phyloP scores from a whole-genome alignment of 345 rosid genomes.

The Salix purpurea region DNA sequence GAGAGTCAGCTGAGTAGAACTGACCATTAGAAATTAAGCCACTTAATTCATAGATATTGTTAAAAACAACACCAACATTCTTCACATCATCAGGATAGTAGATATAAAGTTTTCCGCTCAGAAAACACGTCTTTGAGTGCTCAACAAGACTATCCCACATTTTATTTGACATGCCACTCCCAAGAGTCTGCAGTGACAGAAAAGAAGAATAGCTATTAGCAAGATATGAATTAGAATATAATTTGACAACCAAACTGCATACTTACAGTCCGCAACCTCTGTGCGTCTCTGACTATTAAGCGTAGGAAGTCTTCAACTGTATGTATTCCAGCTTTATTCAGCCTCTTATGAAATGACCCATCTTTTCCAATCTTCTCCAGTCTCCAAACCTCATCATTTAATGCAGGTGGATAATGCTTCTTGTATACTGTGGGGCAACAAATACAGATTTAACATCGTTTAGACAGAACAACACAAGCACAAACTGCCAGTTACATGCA shows the following conservation, averaged over 20 bases:
- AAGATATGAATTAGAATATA: constrained; percentile 14
- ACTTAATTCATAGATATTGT: constrained; percentile 70
- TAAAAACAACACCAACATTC: constrained; percentile 69
- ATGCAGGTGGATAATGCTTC: constrained; percentile 93
- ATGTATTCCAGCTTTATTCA: constrained; percentile 72
- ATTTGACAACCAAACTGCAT: constrained; percentile 19
- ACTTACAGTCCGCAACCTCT: constrained; percentile 72
- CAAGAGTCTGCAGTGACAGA: constrained; percentile 64
- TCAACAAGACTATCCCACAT: constrained; percentile 96
- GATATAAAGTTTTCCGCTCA: constrained; percentile 72
- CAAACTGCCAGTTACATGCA: constrained; percentile 30
- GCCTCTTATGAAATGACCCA: constrained; percentile 92
- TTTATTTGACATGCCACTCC: constrained; percentile 98
- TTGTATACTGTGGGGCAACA: constrained; percentile 59
- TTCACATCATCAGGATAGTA: constrained; percentile 65
- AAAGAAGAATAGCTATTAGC: constrained; percentile 10
- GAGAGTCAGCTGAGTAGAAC: constrained; percentile 63
- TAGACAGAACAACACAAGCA: neutral
- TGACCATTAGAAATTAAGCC: constrained; percentile 74
- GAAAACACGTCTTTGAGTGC: constrained; percentile 84
- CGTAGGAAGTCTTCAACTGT: constrained; percentile 84
- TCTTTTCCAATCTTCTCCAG: constrained; percentile 96
- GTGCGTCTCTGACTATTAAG: constrained; percentile 77
- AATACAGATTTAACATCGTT: neutral
- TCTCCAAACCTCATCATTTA: constrained; percentile 92